Conservation (phyloP, 768 basidiomycete genomes). For the Hysterangium stoloniferum region DNA sequence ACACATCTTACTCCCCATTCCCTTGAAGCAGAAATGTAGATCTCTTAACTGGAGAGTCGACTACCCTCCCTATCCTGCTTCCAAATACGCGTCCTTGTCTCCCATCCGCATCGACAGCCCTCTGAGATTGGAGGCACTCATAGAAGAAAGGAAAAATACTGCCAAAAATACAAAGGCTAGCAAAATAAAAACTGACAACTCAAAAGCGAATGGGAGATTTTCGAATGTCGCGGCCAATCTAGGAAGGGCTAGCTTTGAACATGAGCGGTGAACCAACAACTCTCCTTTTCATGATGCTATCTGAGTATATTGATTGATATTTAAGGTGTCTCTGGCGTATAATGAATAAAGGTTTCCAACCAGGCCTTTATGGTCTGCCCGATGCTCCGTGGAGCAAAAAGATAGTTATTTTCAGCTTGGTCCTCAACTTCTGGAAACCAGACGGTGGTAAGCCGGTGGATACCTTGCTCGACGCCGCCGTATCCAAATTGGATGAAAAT, state of each 20-base stretch:
- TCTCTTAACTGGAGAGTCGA: not conserved
- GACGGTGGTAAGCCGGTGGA: not conserved
- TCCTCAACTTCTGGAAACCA: slow-evolving; percentile 5
- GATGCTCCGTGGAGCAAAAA: not conserved
- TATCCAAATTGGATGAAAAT: not conserved
- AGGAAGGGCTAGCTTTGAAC: slow-evolving; percentile 5
- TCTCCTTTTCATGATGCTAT: not conserved
- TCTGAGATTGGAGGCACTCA: not conserved
- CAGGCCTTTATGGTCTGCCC: not conserved
- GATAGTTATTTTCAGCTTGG: slow-evolving; percentile 4
- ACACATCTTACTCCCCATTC: slow-evolving; percentile 3
- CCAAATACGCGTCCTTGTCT: slow-evolving; percentile 5
- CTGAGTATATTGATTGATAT: not conserved
- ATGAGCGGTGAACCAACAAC: not conserved
- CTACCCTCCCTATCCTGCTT: not conserved
- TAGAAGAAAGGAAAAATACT: not conserved
- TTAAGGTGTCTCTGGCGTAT: slow-evolving; percentile 1
- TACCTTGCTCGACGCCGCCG: not conserved
- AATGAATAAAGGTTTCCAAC: not conserved
- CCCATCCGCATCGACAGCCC: not conserved
- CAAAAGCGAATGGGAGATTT: slow-evolving; percentile 4
- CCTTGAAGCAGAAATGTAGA: not conserved
- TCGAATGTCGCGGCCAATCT: slow-evolving; percentile 4
- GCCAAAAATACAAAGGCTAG: slow-evolving; percentile 2
- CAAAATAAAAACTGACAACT: slow-evolving; percentile 1